phyloP scores from a whole-genome alignment of 306 rosid genomes.

The Vicia villosa region DNA sequence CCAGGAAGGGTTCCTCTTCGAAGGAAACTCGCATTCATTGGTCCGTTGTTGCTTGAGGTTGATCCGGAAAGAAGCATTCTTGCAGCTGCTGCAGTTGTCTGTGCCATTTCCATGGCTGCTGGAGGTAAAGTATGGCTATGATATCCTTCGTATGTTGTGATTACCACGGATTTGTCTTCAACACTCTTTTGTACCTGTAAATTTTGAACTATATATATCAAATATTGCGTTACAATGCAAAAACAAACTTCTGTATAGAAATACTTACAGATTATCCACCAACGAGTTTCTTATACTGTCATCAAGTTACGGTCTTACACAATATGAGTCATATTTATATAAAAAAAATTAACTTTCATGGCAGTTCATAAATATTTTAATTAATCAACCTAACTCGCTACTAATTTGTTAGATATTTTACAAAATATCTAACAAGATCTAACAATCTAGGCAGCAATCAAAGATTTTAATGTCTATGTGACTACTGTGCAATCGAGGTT shows the following conservation, averaged over 20 bases:
- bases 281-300: no score
- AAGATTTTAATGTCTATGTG: neutral
- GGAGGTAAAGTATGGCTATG: constrained; percentile 89
- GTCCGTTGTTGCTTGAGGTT: constrained; percentile 66
- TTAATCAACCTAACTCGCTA: no score
- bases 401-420: no score
- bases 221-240: neutral
- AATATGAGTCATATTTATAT: no score
- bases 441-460: neutral
- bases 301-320: no score
- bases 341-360: no score
- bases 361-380: no score
- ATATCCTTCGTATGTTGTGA: constrained; percentile 85
- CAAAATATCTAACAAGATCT: no score
- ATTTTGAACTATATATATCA: neutral
- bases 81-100: constrained; percentile 77
- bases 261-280: no score
- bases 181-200: constrained; percentile 89
- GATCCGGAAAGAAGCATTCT: constrained; percentile 79
- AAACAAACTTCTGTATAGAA: no score
- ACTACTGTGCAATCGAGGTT: no score
- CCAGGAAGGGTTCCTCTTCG: constrained; percentile 61
- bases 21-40: constrained; percentile 60
- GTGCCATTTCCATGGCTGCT: constrained; percentile 84
- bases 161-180: constrained; percentile 62